A percentile compares a stretch with the other conserved stretches of the same genome.
Conservation (phyloP, 768 basidiomycete genomes). For the Amanita subjunquillea region DNA sequence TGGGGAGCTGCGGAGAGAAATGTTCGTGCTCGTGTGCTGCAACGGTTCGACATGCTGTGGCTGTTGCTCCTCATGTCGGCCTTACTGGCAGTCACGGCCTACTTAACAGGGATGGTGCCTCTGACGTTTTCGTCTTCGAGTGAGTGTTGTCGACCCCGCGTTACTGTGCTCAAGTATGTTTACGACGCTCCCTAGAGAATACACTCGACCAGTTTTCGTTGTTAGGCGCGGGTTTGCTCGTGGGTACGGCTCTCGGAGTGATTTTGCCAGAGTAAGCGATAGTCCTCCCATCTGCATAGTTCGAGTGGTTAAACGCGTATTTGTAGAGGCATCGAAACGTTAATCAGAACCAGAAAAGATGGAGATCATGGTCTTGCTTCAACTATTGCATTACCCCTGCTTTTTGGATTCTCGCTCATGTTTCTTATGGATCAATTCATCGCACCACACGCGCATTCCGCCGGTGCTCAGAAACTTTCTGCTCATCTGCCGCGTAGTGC, state of each 20-base stretch:
- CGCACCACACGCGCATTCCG: constrained; percentile 36
- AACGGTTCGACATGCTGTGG: constrained; percentile 19
- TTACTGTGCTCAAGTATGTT: not conserved
- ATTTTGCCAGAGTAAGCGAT: constrained; percentile 85
- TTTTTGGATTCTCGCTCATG: constrained; percentile 55
- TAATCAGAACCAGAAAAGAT: constrained; percentile 24
- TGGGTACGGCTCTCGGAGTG: constrained; percentile 84
- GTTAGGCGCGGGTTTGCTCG: constrained; percentile 73
- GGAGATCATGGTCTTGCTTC: constrained; percentile 33
- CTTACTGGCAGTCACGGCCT: constrained; percentile 51
- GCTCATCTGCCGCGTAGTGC: constrained; percentile 7
- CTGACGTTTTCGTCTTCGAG: constrained; percentile 65
- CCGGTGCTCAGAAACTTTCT: constrained; percentile 9
- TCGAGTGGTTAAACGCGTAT: not conserved
- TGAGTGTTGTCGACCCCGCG: constrained; percentile 20
- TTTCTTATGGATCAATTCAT: constrained; percentile 59
- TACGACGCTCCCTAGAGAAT: constrained; percentile 16
- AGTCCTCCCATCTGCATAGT: not conserved
- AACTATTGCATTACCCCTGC: constrained; percentile 50
- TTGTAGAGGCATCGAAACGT: constrained; percentile 65
- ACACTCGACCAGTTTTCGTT: constrained; percentile 35
- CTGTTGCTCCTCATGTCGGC: constrained; percentile 46
- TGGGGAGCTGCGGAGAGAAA: not conserved
- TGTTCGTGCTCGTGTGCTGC: not conserved
- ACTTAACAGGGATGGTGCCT: constrained; percentile 66